phyloP scores from a whole-genome alignment of 106 monocot species.

The Dendrobium nobile region DNA sequence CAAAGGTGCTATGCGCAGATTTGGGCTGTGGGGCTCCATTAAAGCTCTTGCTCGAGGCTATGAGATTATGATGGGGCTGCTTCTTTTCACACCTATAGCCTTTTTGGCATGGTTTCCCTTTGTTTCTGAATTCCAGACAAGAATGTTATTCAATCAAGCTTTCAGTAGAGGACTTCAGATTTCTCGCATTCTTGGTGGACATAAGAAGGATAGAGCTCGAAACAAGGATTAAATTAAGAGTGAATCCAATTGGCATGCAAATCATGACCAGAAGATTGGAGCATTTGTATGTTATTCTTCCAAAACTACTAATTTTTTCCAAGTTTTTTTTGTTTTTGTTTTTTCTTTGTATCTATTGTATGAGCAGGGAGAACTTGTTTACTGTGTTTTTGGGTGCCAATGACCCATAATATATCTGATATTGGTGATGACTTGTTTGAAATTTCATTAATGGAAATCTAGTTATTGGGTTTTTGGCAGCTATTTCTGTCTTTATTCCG shows the following conservation, averaged over 20 bases:
- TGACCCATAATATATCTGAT: background rate
- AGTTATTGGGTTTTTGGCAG: background rate
- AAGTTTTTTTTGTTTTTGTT: too few species aligned
- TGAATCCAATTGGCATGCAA: too few species aligned
- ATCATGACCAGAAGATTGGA: background rate
- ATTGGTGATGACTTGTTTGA: background rate
- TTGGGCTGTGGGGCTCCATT: constrained; percentile 64
- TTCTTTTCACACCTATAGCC: constrained; percentile 78
- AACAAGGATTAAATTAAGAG: constrained; percentile 22
- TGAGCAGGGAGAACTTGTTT: background rate
- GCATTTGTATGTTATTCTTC: background rate
- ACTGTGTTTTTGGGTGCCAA: background rate
- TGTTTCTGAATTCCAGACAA: constrained; percentile 90
- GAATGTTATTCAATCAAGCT: constrained; percentile 95
- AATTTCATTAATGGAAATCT: background rate
- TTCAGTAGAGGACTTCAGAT: constrained; percentile 96
- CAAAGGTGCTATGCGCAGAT: constrained; percentile 31
- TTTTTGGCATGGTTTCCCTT: constrained; percentile 95
- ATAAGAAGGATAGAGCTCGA: constrained; percentile 52
- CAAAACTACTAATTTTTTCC: too few species aligned
- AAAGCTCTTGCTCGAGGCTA: constrained; percentile 80
- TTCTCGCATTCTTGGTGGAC: constrained; percentile 93
- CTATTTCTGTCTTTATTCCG: background rate
- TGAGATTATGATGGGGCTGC: constrained; percentile 81
- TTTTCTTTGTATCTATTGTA: background rate